phyloP scores from a whole-genome alignment of 1,284 basidiomycete species.

The Fomitopsis palustris region DNA sequence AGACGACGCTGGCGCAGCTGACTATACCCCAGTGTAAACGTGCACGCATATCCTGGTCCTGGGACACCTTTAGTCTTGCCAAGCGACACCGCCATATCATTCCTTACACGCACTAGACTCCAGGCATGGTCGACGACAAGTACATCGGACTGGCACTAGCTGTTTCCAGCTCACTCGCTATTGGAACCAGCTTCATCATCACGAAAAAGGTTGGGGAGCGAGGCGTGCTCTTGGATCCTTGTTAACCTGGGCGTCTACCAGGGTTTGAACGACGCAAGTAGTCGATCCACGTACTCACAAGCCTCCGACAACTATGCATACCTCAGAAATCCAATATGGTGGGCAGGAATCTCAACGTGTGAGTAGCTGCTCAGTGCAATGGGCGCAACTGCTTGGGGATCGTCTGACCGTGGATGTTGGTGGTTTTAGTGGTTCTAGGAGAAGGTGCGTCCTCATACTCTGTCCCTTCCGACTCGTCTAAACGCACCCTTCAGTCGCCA shows the following conservation, averaged over 20 bases:
- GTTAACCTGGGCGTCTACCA: conserved; percentile 27
- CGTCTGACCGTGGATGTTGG: conserved; percentile 2
- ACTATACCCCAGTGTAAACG: not conserved
- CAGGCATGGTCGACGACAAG: conserved; percentile 79
- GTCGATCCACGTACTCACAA: conserved; percentile 47
- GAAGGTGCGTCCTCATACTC: conserved; percentile 59
- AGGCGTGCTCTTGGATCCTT: not conserved
- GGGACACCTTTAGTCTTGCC: not conserved
- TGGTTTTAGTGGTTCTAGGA: conserved; percentile 74
- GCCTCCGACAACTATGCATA: conserved; percentile 84
- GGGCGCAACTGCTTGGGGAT: not conserved
- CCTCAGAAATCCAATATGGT: conserved; percentile 95
- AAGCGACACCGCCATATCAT: not conserved
- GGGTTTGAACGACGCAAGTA: conserved; percentile 81
- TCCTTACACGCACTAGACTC: not conserved
- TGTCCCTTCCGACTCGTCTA: not conserved
- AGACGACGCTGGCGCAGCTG: not conserved
- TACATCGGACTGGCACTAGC: conserved; percentile 89
- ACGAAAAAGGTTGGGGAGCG: conserved; percentile 80
- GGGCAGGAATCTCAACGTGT: conserved; percentile 95
- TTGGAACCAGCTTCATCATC: conserved; percentile 93
- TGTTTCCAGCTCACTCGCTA: conserved; percentile 78
- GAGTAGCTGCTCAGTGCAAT: conserved; percentile 34
- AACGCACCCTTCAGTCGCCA: conserved; percentile 66
- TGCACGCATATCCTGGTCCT: not conserved